Percentiles rank a stretch among this genome's conserved stretches.
Evolutionary conservation across 768 basidiomycete species (phyloP).

Genomic region (Calocera viscosa): DNA sequence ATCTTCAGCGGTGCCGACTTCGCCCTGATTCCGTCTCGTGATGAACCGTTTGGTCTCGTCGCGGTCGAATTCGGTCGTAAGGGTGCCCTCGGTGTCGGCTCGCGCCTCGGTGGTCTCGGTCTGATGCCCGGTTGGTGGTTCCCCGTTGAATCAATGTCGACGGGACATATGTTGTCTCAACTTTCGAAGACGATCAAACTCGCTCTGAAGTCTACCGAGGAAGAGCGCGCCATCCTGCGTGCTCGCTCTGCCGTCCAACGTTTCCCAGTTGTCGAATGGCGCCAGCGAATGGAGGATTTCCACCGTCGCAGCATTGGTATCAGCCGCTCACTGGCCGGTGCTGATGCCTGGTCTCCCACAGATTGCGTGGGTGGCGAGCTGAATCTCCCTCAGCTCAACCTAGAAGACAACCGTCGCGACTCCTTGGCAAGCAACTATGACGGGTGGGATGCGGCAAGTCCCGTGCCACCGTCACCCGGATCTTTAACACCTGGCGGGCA

Average conservation of each 20-base stretch:
- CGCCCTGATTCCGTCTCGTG: constrained; percentile 87
- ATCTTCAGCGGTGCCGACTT: constrained; percentile 93
- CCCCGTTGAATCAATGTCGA: constrained; percentile 87
- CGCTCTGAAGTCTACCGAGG: constrained; percentile 78
- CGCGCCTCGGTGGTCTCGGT: constrained; percentile 86
- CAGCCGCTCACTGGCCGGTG: constrained; percentile 56
- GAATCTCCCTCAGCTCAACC: background rate
- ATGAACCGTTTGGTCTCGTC: constrained; percentile 91
- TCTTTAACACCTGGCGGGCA: background rate
- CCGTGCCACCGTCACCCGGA: constrained; percentile 7
- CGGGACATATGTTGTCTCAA: constrained; percentile 89
- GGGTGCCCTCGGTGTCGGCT: constrained; percentile 90
- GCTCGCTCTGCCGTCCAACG: constrained; percentile 89
- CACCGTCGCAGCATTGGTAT: constrained; percentile 68
- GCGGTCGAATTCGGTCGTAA: constrained; percentile 95
- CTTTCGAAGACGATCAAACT: constrained; percentile 89
- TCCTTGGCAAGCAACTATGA: background rate
- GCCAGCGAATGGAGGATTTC: constrained; percentile 90
- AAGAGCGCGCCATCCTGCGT: constrained; percentile 84
- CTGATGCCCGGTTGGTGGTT: constrained; percentile 99
- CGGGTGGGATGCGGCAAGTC: background rate
- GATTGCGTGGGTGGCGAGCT: constrained; percentile 14
- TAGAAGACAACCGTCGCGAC: constrained; percentile 6
- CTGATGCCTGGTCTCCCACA: constrained; percentile 56
- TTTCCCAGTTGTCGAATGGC: constrained; percentile 97